phyloP scores from a whole-genome alignment of 331 rosid genomes.

The Ulmus americana region DNA sequence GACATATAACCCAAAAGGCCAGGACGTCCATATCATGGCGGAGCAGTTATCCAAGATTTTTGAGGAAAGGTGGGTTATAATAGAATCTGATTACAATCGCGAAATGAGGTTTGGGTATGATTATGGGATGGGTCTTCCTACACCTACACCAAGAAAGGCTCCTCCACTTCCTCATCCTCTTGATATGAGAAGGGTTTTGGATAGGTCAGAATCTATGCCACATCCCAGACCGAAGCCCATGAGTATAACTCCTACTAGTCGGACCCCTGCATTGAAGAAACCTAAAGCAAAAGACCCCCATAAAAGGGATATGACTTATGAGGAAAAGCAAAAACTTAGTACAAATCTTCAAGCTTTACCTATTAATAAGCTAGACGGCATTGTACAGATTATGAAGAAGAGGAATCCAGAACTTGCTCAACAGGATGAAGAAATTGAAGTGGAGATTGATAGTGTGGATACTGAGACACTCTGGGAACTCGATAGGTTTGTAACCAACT shows the following conservation, averaged over 20 bases:
- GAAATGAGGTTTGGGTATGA: conserved; percentile 51
- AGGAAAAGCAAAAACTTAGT: conserved; percentile 87
- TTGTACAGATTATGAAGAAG: conserved; percentile 78
- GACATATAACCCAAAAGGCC: conserved; percentile 86
- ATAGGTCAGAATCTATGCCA: conserved; percentile 70
- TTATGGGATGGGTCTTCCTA: conserved; percentile 39
- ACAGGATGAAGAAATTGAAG: conserved; percentile 89
- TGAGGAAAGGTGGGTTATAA: conserved; percentile 82
- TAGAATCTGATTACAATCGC: conserved; percentile 67
- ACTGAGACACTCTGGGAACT: conserved; percentile 96
- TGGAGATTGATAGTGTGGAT: conserved; percentile 92
- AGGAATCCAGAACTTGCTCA: conserved; percentile 71
- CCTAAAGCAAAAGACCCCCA: conserved; percentile 84
- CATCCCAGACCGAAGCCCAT: conserved; percentile 40
- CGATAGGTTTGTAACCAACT: conserved; percentile 90
- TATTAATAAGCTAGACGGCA: conserved; percentile 69
- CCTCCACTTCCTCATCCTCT: conserved; percentile 57
- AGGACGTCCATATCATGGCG: conserved; percentile 90
- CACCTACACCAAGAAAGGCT: conserved; percentile 60
- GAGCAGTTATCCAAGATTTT: conserved; percentile 59
- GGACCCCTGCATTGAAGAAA: conserved; percentile 90
- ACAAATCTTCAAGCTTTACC: conserved; percentile 76
- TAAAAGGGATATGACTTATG: conserved; percentile 91
- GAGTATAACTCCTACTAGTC: conserved; percentile 49
- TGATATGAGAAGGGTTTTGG: conserved; percentile 75